Evolutionary conservation across 306 rosid species (phyloP), one percentile per base, ranked within the genome.

Genomic region (Rosa persica): DNA sequence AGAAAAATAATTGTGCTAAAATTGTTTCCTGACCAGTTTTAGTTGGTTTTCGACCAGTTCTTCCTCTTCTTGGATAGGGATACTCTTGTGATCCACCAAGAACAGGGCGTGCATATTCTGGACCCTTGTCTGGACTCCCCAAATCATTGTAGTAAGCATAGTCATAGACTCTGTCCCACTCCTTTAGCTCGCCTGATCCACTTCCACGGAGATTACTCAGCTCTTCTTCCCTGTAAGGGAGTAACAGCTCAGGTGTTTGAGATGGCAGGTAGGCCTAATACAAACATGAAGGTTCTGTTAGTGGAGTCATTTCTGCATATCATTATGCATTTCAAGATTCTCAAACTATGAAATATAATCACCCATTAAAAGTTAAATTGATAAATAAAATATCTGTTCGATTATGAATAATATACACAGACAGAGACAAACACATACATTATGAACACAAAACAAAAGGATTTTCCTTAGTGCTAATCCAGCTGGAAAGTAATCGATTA

Each of bases 141-240:
- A 95, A 79, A 71, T 95, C 99, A 65, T 95, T 93, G 88, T 95
- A 95, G 83, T 10, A 86, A 77, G 84, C 99, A 67, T 95, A 95
- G 86, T 95, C 99, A 77, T 95, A 95, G 8, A 95, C 93, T 88
- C 99, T 87, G 78, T 93, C 99, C 99, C 99, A 95, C 39, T 95
- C 97, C 78, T 86, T 78, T 16, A 91, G 96, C 84, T 87, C 85
- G 9, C 93, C 92, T 0, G 47, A 42, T 17, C 94, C 92, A 42
- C 84, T 83, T 44, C 99, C 99, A 0, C 94, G 86, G 13, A 91
- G 96, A 61, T 76, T 84, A 16, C 2, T 77, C 1, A 95, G 86
- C 78, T 95, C 99, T 82, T 89, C 88, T 84, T 88, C 89, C 73
- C 98, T 85, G 19, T 87, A 85, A 72, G 87, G 88, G 23, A 81